Percentiles rank a stretch among this genome's conserved stretches.
These are phyloP conservation scores for Neurospora sp. DNA, from an alignment of 495 filamentous ascomycete genomes.

Conservation along the genomic window DNA sequence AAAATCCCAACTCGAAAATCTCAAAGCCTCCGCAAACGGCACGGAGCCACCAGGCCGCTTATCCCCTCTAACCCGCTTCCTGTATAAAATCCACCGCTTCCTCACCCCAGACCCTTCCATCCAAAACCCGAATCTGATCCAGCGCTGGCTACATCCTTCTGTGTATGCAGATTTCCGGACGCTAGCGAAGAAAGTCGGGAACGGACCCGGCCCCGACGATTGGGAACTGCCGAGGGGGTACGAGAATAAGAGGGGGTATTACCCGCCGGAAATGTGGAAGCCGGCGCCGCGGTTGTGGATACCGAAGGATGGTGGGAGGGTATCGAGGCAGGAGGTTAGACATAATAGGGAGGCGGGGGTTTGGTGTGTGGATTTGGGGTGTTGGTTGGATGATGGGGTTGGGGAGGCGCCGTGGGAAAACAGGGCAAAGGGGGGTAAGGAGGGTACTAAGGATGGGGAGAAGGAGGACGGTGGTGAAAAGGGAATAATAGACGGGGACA, in stretches of 20 bases:
- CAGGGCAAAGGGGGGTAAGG: neutral
- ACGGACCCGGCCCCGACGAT: slow-evolving; percentile 29
- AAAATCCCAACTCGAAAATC: neutral
- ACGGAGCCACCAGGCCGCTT: neutral
- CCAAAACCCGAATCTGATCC: slow-evolving; percentile 29
- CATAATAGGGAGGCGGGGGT: slow-evolving; percentile 43
- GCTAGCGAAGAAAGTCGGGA: slow-evolving; percentile 49
- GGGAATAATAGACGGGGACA: neutral
- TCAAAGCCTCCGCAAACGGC: slow-evolving; percentile 11
- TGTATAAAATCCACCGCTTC: slow-evolving; percentile 14
- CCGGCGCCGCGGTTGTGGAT: slow-evolving; percentile 58
- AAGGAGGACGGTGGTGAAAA: neutral
- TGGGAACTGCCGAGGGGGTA: slow-evolving; percentile 46
- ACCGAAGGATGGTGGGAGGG: slow-evolving; percentile 53
- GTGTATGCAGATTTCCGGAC: slow-evolving; percentile 52
- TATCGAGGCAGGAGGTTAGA: slow-evolving; percentile 51
- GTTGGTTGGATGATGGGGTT: slow-evolving; percentile 44
- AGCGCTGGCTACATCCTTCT: slow-evolving; percentile 56
- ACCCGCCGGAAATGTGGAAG: slow-evolving; percentile 54
- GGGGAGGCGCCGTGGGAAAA: neutral
- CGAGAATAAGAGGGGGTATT: slow-evolving; percentile 44
- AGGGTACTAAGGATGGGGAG: neutral
- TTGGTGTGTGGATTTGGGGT: slow-evolving; percentile 52
- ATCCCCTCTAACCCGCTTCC: slow-evolving; percentile 2
- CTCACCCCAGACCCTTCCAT: slow-evolving; percentile 12